Conservation (phyloP, 2,329 filamentous ascomycete species). For the Cucurbitaria berberidis region DNA sequence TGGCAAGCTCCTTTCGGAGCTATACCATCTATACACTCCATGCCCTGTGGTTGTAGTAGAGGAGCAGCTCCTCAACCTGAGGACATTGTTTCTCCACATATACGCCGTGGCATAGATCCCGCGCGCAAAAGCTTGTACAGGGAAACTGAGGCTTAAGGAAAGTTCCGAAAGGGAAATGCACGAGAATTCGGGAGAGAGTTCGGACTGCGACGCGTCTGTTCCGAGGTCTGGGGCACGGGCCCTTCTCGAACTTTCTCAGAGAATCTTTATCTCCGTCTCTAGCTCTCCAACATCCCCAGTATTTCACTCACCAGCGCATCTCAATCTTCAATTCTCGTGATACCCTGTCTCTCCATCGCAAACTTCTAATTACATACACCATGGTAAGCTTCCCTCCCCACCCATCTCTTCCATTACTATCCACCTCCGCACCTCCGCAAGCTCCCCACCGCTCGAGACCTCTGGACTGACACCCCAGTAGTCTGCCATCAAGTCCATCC, state of each 20-base stretch:
- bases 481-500: conserved; percentile 87
- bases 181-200: conserved; percentile 2
- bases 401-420: conserved; percentile 1
- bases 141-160: not conserved
- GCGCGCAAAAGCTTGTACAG: not conserved
- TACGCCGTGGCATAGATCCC: conserved; percentile 29
- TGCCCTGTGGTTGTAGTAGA: conserved; percentile 18
- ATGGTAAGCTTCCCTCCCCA: conserved; percentile 22
- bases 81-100: conserved; percentile 47
- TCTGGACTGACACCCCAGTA: conserved; percentile 16
- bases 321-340: conserved; percentile 14
- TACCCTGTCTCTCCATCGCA: conserved; percentile 18
- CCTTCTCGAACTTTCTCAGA: conserved; percentile 22
- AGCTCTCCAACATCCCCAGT: conserved; percentile 16
- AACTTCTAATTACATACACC: conserved; percentile 11
- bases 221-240: conserved; percentile 22
- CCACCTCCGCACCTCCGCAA: not conserved
- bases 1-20: conserved; percentile 26
- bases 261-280: conserved; percentile 5
- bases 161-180: conserved; percentile 8
- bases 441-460: not conserved
- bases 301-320: conserved; percentile 11
- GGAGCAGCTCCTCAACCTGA: conserved; percentile 39
- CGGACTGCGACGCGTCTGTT: conserved; percentile 9
- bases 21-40: conserved; percentile 30